Base-by-base conservation (phyloP, 2,329 filamentous ascomycete species). In the Botrytis aclada region DNA sequence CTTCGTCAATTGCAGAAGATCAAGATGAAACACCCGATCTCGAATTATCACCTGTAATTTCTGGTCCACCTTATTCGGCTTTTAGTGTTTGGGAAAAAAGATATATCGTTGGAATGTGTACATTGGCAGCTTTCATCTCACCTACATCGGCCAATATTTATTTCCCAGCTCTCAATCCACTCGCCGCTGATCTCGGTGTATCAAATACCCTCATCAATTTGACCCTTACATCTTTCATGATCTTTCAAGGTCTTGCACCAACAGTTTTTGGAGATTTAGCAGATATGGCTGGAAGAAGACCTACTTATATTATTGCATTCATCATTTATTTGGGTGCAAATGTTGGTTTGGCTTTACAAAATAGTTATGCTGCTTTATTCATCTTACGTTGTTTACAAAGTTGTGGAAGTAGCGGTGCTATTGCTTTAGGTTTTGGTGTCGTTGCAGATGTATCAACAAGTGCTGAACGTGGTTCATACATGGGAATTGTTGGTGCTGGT, bases 351-450 rank as follows among this genome's bases (percentile, higher is more conserved):
- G 88, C 85, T 0, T 77, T 88, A 14, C 83, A 86, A 47, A 84
- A 84, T 18, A 85, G 79, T 74, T 89, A 88, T 74, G 82, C 82
- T 0, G 83, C 87, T 1, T 81, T 91, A 3, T 79, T 91, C 47
- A 83, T 87, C 0, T 81, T 91, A 6, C 84, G 89, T 2, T 87
- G 85, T 76, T 76, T 90, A 22, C 89, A 91, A 77, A 88, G 87
- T 29, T 84, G 86, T 0, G 89, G 87, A 0, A 86, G 84, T 74
- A 86, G 84, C 74, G 85, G 85, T 0, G 87, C 91, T 0, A 84
- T 94, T n/a, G 90, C 92, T 0, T 84, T 96, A 1, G 89, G 88
- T 0, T 91, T 87, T 74, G 93, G 89, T 2, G 88, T 94, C 2
- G 87, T 95, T 22, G 90, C 91, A 0, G 93, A 96, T 77, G 86